Percentiles rank a stretch among this genome's conserved stretches.
Conservation (phyloP, 495 filamentous ascomycete species). For the Xylaria curta region DNA sequence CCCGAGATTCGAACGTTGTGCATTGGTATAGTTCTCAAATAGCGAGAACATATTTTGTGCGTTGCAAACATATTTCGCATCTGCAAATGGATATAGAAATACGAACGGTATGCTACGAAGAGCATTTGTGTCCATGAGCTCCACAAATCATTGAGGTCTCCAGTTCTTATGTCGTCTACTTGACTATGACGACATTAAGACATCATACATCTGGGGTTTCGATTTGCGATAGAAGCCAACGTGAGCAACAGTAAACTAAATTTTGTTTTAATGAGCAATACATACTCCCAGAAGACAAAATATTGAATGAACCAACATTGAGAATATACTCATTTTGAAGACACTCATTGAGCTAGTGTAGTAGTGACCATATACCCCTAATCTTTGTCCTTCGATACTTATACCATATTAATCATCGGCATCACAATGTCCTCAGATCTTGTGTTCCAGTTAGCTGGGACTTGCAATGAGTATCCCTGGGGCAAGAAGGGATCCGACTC, state of each 20-base stretch:
- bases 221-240: neutral
- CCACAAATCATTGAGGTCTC: constrained; percentile 11
- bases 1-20: neutral
- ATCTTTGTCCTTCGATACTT: neutral
- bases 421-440: constrained; percentile 33
- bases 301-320: neutral
- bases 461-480: constrained; percentile 65
- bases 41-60: neutral
- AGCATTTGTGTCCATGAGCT: neutral
- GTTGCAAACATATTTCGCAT: neutral
- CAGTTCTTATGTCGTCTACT: neutral
- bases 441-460: constrained; percentile 59
- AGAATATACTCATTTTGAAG: constrained; percentile 1
- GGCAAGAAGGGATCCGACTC: constrained; percentile 77
- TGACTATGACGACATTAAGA: constrained; percentile 19
- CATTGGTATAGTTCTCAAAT: neutral
- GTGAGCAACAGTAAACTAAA: neutral
- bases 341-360: neutral
- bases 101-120: neutral
- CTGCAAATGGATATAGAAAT: neutral
- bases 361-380: neutral
- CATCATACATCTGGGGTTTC: constrained; percentile 9
- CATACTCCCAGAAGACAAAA: too few relatives aligned
- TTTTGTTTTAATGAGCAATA: neutral
- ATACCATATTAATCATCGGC: neutral